Base-by-base conservation (phyloP, 1,284 basidiomycete genomes). In the Ceratobasidium sp. region DNA sequence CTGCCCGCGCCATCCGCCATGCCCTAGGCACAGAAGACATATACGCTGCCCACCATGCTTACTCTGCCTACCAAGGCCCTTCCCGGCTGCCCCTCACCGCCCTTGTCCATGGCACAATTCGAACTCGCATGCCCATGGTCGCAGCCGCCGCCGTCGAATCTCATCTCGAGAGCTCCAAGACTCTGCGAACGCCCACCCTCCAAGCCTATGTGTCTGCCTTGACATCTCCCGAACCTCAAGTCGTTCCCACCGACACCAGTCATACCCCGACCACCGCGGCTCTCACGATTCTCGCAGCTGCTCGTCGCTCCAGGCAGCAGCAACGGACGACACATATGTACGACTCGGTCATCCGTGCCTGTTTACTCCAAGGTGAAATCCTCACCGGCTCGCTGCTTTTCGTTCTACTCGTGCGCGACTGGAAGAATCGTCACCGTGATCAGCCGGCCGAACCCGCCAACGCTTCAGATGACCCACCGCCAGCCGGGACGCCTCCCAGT, bases 351-450 rank as follows among this genome's bases (percentile, higher is more conserved):
- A 81, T 92, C 72, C 80, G 83, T 2, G 82, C 87, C 6, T 89
- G 87, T 71, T 78, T 92, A 12, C 77, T 91, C 50, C 89, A 92
- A 57, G 89, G 90, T 31, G 90, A 92, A 74, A 86, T 92, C 53
- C 81, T 92, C 45, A 81, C 89, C 29, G 90, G 85, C 0, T 86
- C 87, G 0, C 78, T 92, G 27, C 78, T 92, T 6, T 89, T 92
- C 69, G 87, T 83, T 0, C 77, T 86, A 40, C 75, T 91, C 20
- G 78, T 90, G 43, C 85, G 87, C 72, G 88, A 90, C 47, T 89
- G 83, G 81, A 83, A 89, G 71, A 42, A 79, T 3, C 79, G 78
- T 25, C 62, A 70, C n/a, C 52, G 68, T 45, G 13, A 56, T 53
- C 3, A 55, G 74, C 12, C 65, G 40, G 29, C 47, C 64, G 3